These are phyloP conservation scores for Globisporangium apiculatum DNA, from an alignment of 352 stramenopile genomes.

Conservation along the genomic window DNA sequence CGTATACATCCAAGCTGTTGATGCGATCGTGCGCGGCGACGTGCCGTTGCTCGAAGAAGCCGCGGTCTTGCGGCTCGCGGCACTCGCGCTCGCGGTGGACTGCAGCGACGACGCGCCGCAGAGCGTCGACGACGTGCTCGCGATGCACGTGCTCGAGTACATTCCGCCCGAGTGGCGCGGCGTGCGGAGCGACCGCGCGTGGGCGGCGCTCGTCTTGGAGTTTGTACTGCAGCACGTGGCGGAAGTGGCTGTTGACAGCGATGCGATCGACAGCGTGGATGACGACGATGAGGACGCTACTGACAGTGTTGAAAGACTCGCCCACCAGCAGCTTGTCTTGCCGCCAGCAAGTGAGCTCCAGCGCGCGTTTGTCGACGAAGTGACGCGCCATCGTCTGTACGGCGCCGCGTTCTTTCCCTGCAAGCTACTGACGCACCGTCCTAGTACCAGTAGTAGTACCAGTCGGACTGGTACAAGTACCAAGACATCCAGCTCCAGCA, in stretches of 20 bases:
- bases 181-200: conserved; percentile 68
- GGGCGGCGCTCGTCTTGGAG: conserved; percentile 67
- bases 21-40: conserved; percentile 89
- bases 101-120: conserved; percentile 46
- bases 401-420: conserved; percentile 86
- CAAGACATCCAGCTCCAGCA: conserved; percentile 6
- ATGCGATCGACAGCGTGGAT: too few relatives aligned
- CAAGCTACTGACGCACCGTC: conserved; percentile 38
- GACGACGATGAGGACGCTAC: too few relatives aligned
- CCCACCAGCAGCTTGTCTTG: conserved; percentile 33
- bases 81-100: conserved; percentile 80
- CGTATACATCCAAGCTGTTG: conserved; percentile 88
- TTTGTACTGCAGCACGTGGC: conserved; percentile 31
- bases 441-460: conserved; percentile 1
- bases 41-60: conserved; percentile 77
- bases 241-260: too few relatives aligned
- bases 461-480: conserved; percentile 10
- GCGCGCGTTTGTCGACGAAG: conserved; percentile 79
- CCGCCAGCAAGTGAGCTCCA: conserved; percentile 49
- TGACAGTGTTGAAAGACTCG: conserved; percentile 7
- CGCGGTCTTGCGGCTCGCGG: conserved; percentile 64
- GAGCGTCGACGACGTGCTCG: conserved; percentile 49
- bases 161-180: conserved; percentile 72
- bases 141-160: conserved; percentile 81
- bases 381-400: conserved; percentile 77